phyloP scores from a whole-genome alignment of 768 basidiomycete species.

The Porphyrellus cyaneotinctus region DNA sequence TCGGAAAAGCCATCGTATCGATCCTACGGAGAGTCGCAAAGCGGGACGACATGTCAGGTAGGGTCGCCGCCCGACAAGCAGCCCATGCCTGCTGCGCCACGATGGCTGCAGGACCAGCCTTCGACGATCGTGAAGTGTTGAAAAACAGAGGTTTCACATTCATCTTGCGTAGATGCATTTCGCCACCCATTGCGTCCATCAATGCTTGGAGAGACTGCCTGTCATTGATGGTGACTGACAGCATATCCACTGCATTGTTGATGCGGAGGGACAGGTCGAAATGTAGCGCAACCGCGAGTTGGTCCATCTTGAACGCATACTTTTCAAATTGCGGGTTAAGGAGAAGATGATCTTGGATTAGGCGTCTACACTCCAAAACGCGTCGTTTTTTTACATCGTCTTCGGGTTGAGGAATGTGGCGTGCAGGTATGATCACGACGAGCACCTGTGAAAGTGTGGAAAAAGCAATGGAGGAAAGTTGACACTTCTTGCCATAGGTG shows the following conservation, averaged over 20 bases:
- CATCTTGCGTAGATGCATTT: conserved; percentile 23
- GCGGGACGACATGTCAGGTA: conserved; percentile 17
- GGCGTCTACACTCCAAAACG: conserved; percentile 9
- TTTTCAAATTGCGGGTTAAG: conserved; percentile 28
- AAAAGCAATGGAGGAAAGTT: conserved; percentile 38
- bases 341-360: conserved; percentile 34
- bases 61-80: conserved; percentile 35
- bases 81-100: conserved; percentile 45
- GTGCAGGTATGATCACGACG: conserved; percentile 29
- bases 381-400: background rate
- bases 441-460: conserved; percentile 35
- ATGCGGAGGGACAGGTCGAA: conserved; percentile 37
- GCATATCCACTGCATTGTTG: conserved; percentile 37
- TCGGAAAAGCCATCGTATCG: conserved; percentile 25
- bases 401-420: conserved; percentile 7
- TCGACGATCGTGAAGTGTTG: conserved; percentile 16
- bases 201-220: conserved; percentile 35
- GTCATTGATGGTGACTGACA: conserved; percentile 26
- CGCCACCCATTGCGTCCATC: conserved; percentile 38
- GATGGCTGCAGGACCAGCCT: conserved; percentile 2
- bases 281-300: conserved; percentile 37
- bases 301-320: conserved; percentile 46
- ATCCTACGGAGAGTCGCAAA: conserved; percentile 19
- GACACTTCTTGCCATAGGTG: conserved; percentile 34
- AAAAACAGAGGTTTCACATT: conserved; percentile 32